These are phyloP conservation scores for Beta corolliflora DNA, from an alignment of 179 eudicot species.

Conservation along the genomic window DNA sequence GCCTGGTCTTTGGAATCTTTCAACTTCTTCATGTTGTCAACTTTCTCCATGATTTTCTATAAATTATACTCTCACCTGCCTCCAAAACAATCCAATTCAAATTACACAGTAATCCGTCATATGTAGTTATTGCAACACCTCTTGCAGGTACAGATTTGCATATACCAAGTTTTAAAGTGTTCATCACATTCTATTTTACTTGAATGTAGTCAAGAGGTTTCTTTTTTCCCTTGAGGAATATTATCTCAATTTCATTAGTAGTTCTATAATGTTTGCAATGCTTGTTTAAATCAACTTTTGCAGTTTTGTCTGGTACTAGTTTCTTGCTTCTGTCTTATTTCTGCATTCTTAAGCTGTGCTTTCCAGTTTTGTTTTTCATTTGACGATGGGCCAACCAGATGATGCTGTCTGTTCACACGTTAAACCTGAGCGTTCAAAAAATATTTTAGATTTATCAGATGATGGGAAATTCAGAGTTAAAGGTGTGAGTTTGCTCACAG, in stretches of 20 bases:
- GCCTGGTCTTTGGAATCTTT: background rate
- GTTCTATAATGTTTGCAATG: background rate
- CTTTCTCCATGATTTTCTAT: background rate
- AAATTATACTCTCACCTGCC: background rate
- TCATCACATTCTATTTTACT: background rate
- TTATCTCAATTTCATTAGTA: background rate
- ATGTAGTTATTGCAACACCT: background rate
- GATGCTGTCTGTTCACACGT: background rate
- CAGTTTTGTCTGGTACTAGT: background rate
- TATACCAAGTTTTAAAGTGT: background rate
- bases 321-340: background rate
- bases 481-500: constrained; percentile 43
- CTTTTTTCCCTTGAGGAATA: background rate
- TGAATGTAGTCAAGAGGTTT: background rate
- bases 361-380: background rate
- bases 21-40: background rate
- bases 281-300: background rate
- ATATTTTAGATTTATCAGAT: constrained; percentile 34
- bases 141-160: background rate
- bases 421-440: constrained; percentile 10
- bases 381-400: constrained; percentile 1
- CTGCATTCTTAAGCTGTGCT: background rate
- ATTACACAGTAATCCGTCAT: background rate
- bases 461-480: constrained; percentile 46
- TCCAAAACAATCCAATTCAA: background rate